Conservation (phyloP, 108 stramenopile species). For the Cyclostephanos invisitatus region DNA sequence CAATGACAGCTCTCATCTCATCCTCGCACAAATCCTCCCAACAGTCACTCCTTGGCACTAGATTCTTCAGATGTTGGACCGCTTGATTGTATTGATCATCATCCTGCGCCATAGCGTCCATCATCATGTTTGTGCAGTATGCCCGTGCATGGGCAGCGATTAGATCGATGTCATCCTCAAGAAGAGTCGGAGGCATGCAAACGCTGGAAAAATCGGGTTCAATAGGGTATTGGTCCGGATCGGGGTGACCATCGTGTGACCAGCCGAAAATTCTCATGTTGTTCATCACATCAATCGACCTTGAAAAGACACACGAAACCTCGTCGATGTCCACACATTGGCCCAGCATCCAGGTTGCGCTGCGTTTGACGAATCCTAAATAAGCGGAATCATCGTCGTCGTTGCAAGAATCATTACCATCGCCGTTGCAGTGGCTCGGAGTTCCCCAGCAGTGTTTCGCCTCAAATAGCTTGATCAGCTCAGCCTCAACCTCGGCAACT, state of each 20-base stretch:
- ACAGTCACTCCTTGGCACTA: constrained; percentile 26
- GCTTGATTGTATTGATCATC: constrained; percentile 10
- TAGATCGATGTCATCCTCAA: constrained; percentile 20
- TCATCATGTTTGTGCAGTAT: constrained; percentile 8
- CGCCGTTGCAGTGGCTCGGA: not conserved
- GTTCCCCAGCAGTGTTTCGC: constrained; percentile 32
- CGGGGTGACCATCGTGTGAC: constrained; percentile 2
- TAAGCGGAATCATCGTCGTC: constrained; percentile 3
- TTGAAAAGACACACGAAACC: constrained; percentile 17
- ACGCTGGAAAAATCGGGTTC: not conserved
- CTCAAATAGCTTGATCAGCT: constrained; percentile 33
- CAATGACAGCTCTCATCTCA: constrained; percentile 13
- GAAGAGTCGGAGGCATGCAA: constrained; percentile 21
- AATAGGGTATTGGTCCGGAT: constrained; percentile 4
- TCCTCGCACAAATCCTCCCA: constrained; percentile 32
- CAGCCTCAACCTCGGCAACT: constrained; percentile 12
- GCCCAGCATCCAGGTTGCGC: constrained; percentile 17
- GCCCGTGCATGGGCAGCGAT: constrained; percentile 13
- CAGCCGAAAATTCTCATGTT: constrained; percentile 14
- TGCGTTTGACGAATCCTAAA: constrained; percentile 15
- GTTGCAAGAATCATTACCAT: not conserved
- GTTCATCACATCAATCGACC: constrained; percentile 28
- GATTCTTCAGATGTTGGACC: constrained; percentile 12
- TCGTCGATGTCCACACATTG: constrained; percentile 27
- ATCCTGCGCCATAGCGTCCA: not conserved